Evolutionary conservation across 768 basidiomycete species (phyloP).

Genomic region (Strobilomyces dryophilus): DNA sequence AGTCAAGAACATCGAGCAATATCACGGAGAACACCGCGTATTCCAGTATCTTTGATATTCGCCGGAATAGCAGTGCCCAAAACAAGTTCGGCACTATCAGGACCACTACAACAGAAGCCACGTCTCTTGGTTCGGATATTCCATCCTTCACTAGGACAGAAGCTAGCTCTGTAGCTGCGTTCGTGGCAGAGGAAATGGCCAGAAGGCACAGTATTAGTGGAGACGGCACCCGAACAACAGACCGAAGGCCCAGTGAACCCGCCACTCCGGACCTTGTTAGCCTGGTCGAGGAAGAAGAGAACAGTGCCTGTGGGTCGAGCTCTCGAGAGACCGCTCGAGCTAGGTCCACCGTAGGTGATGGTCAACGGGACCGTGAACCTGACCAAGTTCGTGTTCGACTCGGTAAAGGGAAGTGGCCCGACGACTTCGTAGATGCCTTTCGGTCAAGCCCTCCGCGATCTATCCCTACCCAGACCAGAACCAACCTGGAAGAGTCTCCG

Average conservation of each 20-base stretch:
- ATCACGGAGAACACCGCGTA: slow-evolving; percentile 52
- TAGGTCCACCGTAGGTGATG: slow-evolving; percentile 16
- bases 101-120: slow-evolving; percentile 79
- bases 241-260: slow-evolving; percentile 63
- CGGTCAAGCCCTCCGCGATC: slow-evolving; percentile 30
- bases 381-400: slow-evolving; percentile 48
- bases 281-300: slow-evolving; percentile 69
- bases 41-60: slow-evolving; percentile 61
- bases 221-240: slow-evolving; percentile 37
- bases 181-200: slow-evolving; percentile 38
- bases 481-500: slow-evolving; percentile 21
- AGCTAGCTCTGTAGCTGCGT: slow-evolving; percentile 53
- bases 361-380: slow-evolving; percentile 20
- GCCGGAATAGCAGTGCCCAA: slow-evolving; percentile 38
- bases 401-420: slow-evolving; percentile 79
- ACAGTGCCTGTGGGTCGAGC: slow-evolving; percentile 45
- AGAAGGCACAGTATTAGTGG: slow-evolving; percentile 34
- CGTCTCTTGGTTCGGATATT: slow-evolving; percentile 54
- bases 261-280: slow-evolving; percentile 57
- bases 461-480: slow-evolving; percentile 24
- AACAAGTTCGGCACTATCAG: slow-evolving; percentile 76
- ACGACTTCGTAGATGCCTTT: slow-evolving; percentile 69
- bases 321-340: slow-evolving; percentile 31
- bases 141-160: slow-evolving; percentile 66
- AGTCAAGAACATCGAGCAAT: slow-evolving; percentile 60